Evolutionary conservation across 345 rosid species (phyloP).

Genomic region (Dipteronia sinensis): DNA sequence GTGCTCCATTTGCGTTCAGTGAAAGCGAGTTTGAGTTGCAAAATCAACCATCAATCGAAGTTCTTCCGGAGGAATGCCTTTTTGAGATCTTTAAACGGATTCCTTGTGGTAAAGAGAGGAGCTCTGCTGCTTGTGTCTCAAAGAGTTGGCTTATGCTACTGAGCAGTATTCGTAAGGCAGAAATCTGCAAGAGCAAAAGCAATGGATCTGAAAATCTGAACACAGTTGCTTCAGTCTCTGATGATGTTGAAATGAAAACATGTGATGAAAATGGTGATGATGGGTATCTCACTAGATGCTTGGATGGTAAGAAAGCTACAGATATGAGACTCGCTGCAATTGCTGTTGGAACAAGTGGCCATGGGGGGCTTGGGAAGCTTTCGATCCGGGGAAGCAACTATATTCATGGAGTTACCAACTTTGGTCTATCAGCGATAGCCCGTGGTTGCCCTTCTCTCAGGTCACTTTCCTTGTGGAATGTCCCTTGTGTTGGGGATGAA

Average conservation of each 20-base stretch:
- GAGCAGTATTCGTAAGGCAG: slow-evolving; percentile 55
- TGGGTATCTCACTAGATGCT: slow-evolving; percentile 63
- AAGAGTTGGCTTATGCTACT: slow-evolving; percentile 66
- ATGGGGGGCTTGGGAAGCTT: slow-evolving; percentile 73
- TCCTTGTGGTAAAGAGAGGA: slow-evolving; percentile 52
- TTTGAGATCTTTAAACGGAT: slow-evolving; percentile 70
- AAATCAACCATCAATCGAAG: slow-evolving; percentile 50
- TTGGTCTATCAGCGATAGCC: slow-evolving; percentile 61
- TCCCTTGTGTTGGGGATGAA: slow-evolving; percentile 59
- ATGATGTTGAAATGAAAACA: slow-evolving; percentile 43
- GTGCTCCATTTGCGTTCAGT: slow-evolving; percentile 34
- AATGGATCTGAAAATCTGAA: slow-evolving; percentile 19
- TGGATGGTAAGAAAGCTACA: slow-evolving; percentile 79
- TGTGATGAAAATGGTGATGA: slow-evolving; percentile 45
- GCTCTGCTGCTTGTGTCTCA: slow-evolving; percentile 63
- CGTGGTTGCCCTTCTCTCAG: slow-evolving; percentile 66
- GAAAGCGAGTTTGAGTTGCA: slow-evolving; percentile 30
- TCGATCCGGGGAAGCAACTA: slow-evolving; percentile 58
- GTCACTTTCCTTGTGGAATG: slow-evolving; percentile 66
- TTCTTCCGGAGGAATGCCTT: slow-evolving; percentile 80
- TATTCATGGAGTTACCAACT: slow-evolving; percentile 48
- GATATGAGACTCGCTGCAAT: slow-evolving; percentile 71
- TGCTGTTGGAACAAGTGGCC: slow-evolving; percentile 64
- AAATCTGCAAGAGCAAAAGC: slow-evolving; percentile 29
- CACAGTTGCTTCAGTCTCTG: slow-evolving; percentile 21